Evolutionary conservation across 2,329 filamentous ascomycete species (phyloP), one percentile per base, ranked within the genome.

Genomic region (Fusarium humuli): DNA sequence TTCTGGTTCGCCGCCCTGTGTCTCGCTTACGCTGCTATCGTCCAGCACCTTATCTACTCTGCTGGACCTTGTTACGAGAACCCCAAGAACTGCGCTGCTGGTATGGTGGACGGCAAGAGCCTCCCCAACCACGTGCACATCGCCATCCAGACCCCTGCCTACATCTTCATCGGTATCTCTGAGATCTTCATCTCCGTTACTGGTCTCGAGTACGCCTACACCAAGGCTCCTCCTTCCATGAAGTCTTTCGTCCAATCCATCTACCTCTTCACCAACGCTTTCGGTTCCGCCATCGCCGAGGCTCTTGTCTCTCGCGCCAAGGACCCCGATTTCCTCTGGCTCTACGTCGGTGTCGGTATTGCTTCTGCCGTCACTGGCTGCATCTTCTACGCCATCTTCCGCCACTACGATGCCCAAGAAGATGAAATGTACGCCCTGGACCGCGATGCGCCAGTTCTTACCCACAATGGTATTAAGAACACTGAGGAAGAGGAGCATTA

Each of bases 191-290:
- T 87, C 48, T 90, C 87, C 13, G 88, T 93, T 65, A 91, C 90
- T 2, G 88, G 88, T 65, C 85, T 92, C 13, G 91, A 93, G 77
- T 92, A 93, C 71, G 91, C 90, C 20, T 93, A 90, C 79, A 92
- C 90, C 74, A 92, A 93, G 79, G 91, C 91, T 0, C 91, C 91
- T 3, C 85, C 86, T 44, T 88, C 84, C 76, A 92, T 93, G 90
- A 87, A 90, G 77, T 88, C 86, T 1, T 88, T 88, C 82, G 82
- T 88, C 30, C 85, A 84, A 76, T 84, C 84, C 14, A 75, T 90
- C n/a, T 90, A 87, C 73, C 82, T 90, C 60, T 83, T 90, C 66
- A 90, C 87, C 41, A 87, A 82, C 47, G 88, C 88, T 5, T 83
- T 88, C 46, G 87, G 87, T 5, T 84, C 87, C 3, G 86, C 86